A percentile compares a stretch with the other conserved stretches of the same genome.
phyloP scores from a whole-genome alignment of 2,329 filamentous ascomycete species.

The Pestalotiopsis sp. region DNA sequence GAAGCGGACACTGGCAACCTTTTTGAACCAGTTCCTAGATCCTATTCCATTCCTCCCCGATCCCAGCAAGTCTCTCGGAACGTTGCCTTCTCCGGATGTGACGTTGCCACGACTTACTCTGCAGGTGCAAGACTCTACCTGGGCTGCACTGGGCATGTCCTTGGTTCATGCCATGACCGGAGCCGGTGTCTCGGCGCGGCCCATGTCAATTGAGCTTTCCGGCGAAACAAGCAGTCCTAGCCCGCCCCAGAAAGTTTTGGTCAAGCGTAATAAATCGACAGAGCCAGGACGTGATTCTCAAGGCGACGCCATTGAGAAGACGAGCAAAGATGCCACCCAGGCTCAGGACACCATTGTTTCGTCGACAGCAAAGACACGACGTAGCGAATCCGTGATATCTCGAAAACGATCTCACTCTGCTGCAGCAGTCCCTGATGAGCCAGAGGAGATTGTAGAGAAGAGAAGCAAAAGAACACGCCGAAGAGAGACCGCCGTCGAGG shows the following conservation, averaged over 20 bases:
- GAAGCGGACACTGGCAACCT: constrained; percentile 50
- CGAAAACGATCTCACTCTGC: constrained; percentile 65
- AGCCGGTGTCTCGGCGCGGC: constrained; percentile 35
- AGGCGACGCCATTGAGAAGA: constrained; percentile 8
- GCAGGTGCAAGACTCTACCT: constrained; percentile 35
- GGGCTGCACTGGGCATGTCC: constrained; percentile 44
- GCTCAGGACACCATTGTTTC: constrained; percentile 28
- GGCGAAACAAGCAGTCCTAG: constrained; percentile 33
- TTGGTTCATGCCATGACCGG: constrained; percentile 37
- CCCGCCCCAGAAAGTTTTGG: constrained; percentile 23
- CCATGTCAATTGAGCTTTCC: constrained; percentile 37
- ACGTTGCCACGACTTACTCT: constrained; percentile 27
- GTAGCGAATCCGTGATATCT: constrained; percentile 42
- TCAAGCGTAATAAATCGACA: constrained; percentile 22
- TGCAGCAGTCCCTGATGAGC: constrained; percentile 57
- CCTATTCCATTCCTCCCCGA: constrained; percentile 65
- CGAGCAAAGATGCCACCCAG: constrained; percentile 17
- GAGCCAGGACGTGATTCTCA: constrained; percentile 14
- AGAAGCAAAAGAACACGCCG: constrained; percentile 67
- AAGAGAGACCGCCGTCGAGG: constrained; percentile 58
- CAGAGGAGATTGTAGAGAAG: constrained; percentile 61
- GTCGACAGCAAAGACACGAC: constrained; percentile 31
- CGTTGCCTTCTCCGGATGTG: constrained; percentile 17
- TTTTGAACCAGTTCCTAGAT: constrained; percentile 58
- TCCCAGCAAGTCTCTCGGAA: constrained; percentile 37